A percentile compares a stretch with the other conserved stretches of the same genome.
Evolutionary conservation across 75 land plant genomes (phyloP).

Genomic region (Pseudotsuga menziesii): DNA sequence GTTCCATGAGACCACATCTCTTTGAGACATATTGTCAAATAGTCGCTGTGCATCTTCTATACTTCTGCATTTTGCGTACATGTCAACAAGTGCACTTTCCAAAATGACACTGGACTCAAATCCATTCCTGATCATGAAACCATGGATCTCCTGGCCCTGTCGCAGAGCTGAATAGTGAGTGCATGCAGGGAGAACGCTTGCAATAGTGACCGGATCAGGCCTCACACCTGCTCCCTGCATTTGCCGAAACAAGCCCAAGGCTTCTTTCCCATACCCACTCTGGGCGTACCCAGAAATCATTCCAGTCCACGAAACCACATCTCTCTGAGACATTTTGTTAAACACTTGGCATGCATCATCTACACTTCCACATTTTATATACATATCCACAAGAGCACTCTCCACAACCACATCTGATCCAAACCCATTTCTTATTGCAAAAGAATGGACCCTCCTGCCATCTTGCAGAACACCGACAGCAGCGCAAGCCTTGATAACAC

Average conservation of each 20-base stretch:
- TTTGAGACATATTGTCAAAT: neutral
- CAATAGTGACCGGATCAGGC: constrained; percentile 2
- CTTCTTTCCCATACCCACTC: constrained; percentile 4
- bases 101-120: neutral
- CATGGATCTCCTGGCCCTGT: neutral
- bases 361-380: constrained; percentile 6
- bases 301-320: constrained; percentile 27
- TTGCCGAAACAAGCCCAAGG: neutral
- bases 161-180: too few relatives aligned
- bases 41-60: constrained; percentile 5
- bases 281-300: constrained; percentile 15
- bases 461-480: too few relatives aligned
- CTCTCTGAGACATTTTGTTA: constrained; percentile 8
- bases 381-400: neutral
- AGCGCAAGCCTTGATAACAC: too few relatives aligned
- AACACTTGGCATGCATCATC: constrained; percentile 14
- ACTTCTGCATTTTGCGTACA: constrained; percentile 5
- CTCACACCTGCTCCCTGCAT: constrained; percentile 2
- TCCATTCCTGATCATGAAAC: neutral
- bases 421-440: too few relatives aligned
- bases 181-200: constrained; percentile 6
- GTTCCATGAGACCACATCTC: constrained; percentile 9
- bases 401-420: too few relatives aligned
- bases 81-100: neutral
- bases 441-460: too few relatives aligned